Evolutionary conservation across 305 asterid species (phyloP).

Genomic region (Fraxinus ornus): DNA sequence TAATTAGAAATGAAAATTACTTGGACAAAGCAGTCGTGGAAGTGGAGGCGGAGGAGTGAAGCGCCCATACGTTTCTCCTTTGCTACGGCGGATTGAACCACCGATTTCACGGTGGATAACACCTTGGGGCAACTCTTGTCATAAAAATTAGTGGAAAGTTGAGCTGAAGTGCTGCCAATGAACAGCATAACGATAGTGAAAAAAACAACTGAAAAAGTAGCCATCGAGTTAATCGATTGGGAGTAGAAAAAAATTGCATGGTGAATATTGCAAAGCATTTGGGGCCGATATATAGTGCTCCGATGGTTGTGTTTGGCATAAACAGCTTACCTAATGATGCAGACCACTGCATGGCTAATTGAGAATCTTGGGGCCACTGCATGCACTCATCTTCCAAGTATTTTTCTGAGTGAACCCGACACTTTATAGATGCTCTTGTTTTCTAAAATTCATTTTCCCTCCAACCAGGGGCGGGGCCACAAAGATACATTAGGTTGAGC

Average conservation of each 20-base stretch:
- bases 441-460: too few relatives aligned
- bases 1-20: slow-evolving; percentile 23
- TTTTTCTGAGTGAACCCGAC: not conserved
- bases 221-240: not conserved
- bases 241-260: not conserved
- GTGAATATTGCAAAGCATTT: not conserved
- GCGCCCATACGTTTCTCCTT: slow-evolving; percentile 69
- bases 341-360: slow-evolving; percentile 20
- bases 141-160: slow-evolving; percentile 42
- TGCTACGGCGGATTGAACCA: slow-evolving; percentile 39
- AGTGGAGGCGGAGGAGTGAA: slow-evolving; percentile 48
- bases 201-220: not conserved
- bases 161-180: slow-evolving; percentile 34
- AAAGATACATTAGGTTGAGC: slow-evolving; percentile 29
- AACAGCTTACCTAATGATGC: slow-evolving; percentile 34
- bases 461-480: too few relatives aligned
- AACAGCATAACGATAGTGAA: not conserved
- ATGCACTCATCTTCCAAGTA: not conserved
- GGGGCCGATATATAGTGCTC: slow-evolving; percentile 15
- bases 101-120: slow-evolving; percentile 29
- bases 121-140: slow-evolving; percentile 47
- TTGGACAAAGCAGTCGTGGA: slow-evolving; percentile 62
- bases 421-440: slow-evolving; percentile 19
- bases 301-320: not conserved
- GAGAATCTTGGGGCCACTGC: not conserved